Base-by-base conservation (phyloP, 1,284 basidiomycete genomes). In the Takashimella koratensis region DNA sequence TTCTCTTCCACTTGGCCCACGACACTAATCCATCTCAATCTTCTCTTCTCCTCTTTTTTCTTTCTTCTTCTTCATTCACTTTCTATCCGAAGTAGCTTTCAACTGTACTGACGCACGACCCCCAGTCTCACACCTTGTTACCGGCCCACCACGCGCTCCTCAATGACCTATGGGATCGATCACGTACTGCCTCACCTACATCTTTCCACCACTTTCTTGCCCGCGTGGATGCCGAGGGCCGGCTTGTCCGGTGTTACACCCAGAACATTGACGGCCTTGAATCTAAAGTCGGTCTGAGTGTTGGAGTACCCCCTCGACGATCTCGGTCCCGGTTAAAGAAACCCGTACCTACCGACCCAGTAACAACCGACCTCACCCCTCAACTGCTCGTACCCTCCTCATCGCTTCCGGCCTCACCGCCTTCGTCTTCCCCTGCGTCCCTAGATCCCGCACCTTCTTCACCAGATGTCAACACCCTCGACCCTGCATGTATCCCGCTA, bases 261-360 rank as follows among this genome's bases (percentile, higher is more conserved):
- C 93, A 97, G 77, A 94, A 95, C 75, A 94, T 96, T 57, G 92
- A 97, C 69, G 86, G 86, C 13, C 83, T 97, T 47, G 92, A 96
- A 70, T 80, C 80, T 56, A 90, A 91, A 67, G 87, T 84, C 12
- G 92, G 92, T 3, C 80, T 96, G 5, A 83, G 83, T 4, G 59
- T 65, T 10, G 71, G 71, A 3, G 51, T 70, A 4, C 70, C 68
- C 3, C 45, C 43, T 16, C 45, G 39, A 19, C 30, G 42, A n/a
- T 10, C 13, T 16, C 43, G 47, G 23, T 8, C 30, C 10, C 8
- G 30, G 30, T 16, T 36, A 36, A 8, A 16, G 8, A 36, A 36
- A 16, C n/a, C n/a, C n/a, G 30, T 36, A 53, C 56, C 13, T 45
- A 50, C 19, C 44, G 45, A 16, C 25, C 20, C n/a, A 3, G 11